Percentiles rank a stretch among this genome's conserved stretches.
These are phyloP conservation scores for Acer negundo DNA, from an alignment of 345 rosid species.

Conservation along the genomic window DNA sequence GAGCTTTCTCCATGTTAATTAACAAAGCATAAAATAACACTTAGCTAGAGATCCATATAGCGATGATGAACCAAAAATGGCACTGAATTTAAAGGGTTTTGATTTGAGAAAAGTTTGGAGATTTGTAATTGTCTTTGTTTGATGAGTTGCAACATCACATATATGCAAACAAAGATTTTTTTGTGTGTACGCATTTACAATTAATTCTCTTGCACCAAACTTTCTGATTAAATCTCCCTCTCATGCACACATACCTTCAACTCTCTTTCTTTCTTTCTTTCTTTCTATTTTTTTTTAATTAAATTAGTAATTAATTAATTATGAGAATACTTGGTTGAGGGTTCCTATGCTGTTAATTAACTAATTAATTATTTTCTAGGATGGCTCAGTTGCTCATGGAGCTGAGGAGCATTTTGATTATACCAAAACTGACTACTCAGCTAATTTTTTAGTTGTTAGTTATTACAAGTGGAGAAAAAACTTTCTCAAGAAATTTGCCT, in stretches of 20 bases:
- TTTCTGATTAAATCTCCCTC: slow-evolving; percentile 78
- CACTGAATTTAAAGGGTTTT: slow-evolving; percentile 49
- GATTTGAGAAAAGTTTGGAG: slow-evolving; percentile 56
- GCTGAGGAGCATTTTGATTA: background rate
- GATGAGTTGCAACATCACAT: slow-evolving; percentile 71
- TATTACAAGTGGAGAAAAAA: background rate
- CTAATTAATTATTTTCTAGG: background rate
- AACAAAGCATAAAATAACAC: background rate
- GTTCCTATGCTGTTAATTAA: background rate
- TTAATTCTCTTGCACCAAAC: slow-evolving; percentile 63
- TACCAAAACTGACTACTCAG: background rate
- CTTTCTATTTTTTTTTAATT: slow-evolving; percentile 3
- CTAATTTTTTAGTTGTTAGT: background rate
- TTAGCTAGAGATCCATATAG: background rate
- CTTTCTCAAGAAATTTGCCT: too few species aligned
- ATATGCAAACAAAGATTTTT: slow-evolving; percentile 29
- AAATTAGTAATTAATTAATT: background rate
- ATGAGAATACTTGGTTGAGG: background rate
- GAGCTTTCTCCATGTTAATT: slow-evolving; percentile 59
- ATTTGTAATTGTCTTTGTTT: slow-evolving; percentile 59
- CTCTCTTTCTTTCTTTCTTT: slow-evolving; percentile 38
- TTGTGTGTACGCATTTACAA: background rate
- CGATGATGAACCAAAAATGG: slow-evolving; percentile 13
- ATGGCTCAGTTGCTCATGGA: background rate
- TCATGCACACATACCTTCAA: slow-evolving; percentile 48